Conservation (phyloP, 164 flowering plant genomes). For the Kingdonia uniflora region DNA sequence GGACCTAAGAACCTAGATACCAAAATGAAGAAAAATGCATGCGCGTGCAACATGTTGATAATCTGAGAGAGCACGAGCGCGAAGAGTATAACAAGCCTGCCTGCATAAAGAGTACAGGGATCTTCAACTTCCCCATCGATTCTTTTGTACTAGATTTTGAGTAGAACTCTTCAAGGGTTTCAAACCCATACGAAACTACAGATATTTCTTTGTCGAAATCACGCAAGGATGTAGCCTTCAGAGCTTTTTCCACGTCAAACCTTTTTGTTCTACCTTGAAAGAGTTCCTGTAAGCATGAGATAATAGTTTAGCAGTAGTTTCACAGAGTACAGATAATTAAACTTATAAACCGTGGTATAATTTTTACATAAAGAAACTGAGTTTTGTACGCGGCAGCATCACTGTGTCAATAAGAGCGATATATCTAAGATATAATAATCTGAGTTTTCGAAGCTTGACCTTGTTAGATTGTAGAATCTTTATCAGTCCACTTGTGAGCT, state of each 20-base stretch:
- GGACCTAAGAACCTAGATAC: not conserved
- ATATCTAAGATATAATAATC: no score
- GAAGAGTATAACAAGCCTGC: conserved; percentile 21
- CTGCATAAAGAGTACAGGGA: conserved; percentile 95
- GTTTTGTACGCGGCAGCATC: no score
- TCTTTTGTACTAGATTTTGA: conserved; percentile 55
- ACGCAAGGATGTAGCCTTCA: conserved; percentile 57
- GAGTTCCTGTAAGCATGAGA: conserved; percentile 47
- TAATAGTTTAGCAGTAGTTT: not conserved
- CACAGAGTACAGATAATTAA: no score
- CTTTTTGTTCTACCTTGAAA: conserved; percentile 78
- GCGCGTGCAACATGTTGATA: not conserved
- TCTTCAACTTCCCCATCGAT: conserved; percentile 56
- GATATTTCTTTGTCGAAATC: conserved; percentile 84
- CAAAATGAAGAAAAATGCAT: not conserved
- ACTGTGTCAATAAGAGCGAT: no score
- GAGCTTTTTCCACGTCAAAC: conserved; percentile 67
- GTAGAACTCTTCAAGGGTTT: conserved; percentile 73
- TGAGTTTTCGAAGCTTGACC: no score
- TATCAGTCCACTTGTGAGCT: conserved; percentile 56
- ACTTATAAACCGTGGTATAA: no score
- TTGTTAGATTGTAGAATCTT: conserved; percentile 71
- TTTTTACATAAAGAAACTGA: no score
- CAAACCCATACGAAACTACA: conserved; percentile 74
- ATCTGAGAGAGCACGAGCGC: no score